These are phyloP conservation scores for Sherardia arvensis DNA, from an alignment of 257 asterid genomes.

Conservation along the genomic window DNA sequence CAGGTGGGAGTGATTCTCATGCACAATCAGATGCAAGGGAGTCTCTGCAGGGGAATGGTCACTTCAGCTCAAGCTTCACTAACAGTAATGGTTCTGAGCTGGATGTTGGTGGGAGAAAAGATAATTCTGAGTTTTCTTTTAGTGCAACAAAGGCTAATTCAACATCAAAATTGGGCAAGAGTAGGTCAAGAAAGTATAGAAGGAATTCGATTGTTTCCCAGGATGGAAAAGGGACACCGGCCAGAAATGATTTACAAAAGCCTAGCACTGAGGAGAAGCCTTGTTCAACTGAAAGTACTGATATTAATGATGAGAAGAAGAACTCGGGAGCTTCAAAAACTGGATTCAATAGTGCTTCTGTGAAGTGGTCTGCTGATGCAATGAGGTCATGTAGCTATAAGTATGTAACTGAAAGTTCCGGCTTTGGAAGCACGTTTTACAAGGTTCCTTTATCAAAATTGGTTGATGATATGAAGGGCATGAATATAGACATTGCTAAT, in stretches of 20 bases:
- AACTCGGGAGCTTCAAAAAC: slow-evolving; percentile 19
- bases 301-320: slow-evolving; percentile 19
- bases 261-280: slow-evolving; percentile 24
- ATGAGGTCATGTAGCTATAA: slow-evolving; percentile 11
- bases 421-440: slow-evolving; percentile 25
- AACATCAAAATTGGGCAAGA: slow-evolving; percentile 9
- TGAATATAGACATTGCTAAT: slow-evolving; percentile 40
- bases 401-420: slow-evolving; percentile 9
- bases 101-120: slow-evolving; percentile 15
- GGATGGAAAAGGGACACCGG: slow-evolving; percentile 19
- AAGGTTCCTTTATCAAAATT: slow-evolving; percentile 34
- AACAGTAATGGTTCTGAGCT: slow-evolving; percentile 11
- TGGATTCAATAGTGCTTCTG: slow-evolving; percentile 18
- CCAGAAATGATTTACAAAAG: slow-evolving; percentile 27
- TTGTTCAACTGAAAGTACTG: slow-evolving; percentile 21
- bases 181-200: slow-evolving; percentile 10
- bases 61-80: slow-evolving; percentile 15
- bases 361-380: slow-evolving; percentile 10
- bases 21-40: slow-evolving; percentile 12
- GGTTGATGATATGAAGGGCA: slow-evolving; percentile 43
- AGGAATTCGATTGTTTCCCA: slow-evolving; percentile 16
- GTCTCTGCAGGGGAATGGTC: slow-evolving; percentile 24
- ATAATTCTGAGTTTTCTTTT: slow-evolving; percentile 25
- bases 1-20: slow-evolving; percentile 3
- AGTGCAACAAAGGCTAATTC: slow-evolving; percentile 18